These are phyloP conservation scores for Wickerhamomyces sydowiorum DNA, from an alignment of 805 yeast species.

Conservation along the genomic window DNA sequence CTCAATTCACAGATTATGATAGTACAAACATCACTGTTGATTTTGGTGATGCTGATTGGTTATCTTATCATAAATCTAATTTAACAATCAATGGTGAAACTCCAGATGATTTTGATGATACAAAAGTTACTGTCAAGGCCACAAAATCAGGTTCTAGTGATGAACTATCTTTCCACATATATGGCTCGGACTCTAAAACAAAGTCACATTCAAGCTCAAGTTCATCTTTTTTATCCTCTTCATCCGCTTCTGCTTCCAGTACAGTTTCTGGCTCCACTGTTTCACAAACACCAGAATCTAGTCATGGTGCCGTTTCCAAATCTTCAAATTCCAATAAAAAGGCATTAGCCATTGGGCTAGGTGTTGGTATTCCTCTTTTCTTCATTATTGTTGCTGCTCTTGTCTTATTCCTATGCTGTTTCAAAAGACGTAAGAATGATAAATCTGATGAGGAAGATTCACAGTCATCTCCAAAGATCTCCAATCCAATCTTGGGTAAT, in stretches of 20 bases:
- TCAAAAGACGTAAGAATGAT: constrained; percentile 36
- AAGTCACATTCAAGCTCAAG: constrained; percentile 22
- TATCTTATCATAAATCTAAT: constrained; percentile 52
- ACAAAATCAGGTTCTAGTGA: constrained; percentile 29
- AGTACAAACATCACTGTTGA: constrained; percentile 43
- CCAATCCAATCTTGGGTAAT: constrained; percentile 32
- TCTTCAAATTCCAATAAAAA: constrained; percentile 31
- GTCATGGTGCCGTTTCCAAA: constrained; percentile 15
- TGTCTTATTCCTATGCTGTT: constrained; percentile 51
- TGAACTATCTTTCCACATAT: constrained; percentile 42
- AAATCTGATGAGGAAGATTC: constrained; percentile 24
- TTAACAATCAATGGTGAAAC: constrained; percentile 66
- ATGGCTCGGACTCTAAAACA: constrained; percentile 37
- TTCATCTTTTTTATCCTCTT: constrained; percentile 10
- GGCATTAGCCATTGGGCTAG: constrained; percentile 81
- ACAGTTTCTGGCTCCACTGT: constrained; percentile 21
- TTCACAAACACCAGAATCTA: constrained; percentile 22
- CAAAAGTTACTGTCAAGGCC: constrained; percentile 37
- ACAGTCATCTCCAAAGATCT: constrained; percentile 26
- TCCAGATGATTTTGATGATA: constrained; percentile 40
- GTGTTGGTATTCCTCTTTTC: constrained; percentile 73
- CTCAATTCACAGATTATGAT: constrained; percentile 51
- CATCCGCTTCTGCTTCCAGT: constrained; percentile 25
- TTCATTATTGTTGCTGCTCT: constrained; percentile 42
- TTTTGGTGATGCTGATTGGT: constrained; percentile 52